Base-by-base conservation (phyloP, 2,329 filamentous ascomycete species). In the Ceratocystis destructans region DNA sequence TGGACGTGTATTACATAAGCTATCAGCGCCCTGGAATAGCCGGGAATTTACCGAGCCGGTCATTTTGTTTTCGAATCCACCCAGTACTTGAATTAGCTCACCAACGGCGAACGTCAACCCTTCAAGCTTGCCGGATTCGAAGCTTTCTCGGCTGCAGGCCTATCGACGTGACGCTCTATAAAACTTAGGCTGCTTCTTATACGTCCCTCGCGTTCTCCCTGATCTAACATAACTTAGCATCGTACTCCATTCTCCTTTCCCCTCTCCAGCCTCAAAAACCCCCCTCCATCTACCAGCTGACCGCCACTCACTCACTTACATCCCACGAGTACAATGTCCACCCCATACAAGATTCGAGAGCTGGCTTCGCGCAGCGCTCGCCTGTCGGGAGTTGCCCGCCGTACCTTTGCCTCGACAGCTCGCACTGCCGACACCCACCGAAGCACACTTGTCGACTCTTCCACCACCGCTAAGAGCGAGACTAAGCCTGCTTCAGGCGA, bases 401-500 rank as follows among this genome's bases (percentile, higher is more conserved):
- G 50, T 44, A 50, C n/a, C 53, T 37, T 65, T 17, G 17, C 46
- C n/a, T 44, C 31, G 28, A 48, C 46, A 3, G 46, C 46, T 22
- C 17, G n/a, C n/a, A 48, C 46, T 48, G 63, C 50, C 25, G 22
- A 17, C 44, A 1, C 41, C 17, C 37, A 41, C 10, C 37, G 37
- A 41, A 41, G 37, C 37, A 6, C 64, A 17, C 17, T 55, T 65
- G 63, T 66, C 57, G 67, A 67, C 31, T 61, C 61, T 17, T 48
- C 59, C 20, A 48, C 59, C 20, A 48, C 46, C 4, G 7, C 61
- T 31, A 67, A 59, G 37, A 15, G 48, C 69, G 77, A 75, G 64
- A 69, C 71, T 69, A 72, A 73, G 68, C 71, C 78, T 41, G 10
- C 37, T 41, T 77, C 79, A 72, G 79, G 84, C 69, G 77, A 82